Evolutionary conservation across 371 early-diverging fungal genomes (phyloP), one percentile per base, ranked within the genome.

Genomic region (Massospora cicadina): DNA sequence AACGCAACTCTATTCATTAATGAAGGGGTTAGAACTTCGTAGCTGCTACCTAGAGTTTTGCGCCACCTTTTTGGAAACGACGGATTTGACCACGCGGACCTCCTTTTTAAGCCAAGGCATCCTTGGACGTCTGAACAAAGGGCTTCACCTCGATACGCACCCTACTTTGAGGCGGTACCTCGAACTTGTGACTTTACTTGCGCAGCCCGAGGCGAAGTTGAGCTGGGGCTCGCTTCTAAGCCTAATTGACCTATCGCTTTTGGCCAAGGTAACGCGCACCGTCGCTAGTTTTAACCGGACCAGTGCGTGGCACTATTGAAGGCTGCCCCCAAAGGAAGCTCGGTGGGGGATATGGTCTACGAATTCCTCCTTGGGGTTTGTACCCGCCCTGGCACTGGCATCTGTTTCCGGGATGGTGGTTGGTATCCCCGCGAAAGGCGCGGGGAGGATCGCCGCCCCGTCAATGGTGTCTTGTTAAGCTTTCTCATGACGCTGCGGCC

Each of bases 281-380:
- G 43, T 17, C 5, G 5, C 17, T 17, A 43, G 5, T 43, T 10
- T 10, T 43, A 43, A 43, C 43, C 17, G 10, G 10, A 43, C 17
- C 43, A 43, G 43, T 43, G 43, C 43, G 17, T 43, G 5, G 43
- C 43, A 10, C 43, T 43, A 10, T 43, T 43, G 17, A 43, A 43
- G 43, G 17, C 43, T 43, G 43, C 43, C 43, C 17, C 43, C 5
- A 43, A 17, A 5, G 43, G 17, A 43, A 17, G 43, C 5, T 43
- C 43, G 10, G 43, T 10, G 43, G 17, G 17, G 5, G 5, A 5
- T 17, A 17, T 84, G 2, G 81, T 77, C 0, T 87, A 89, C 65
- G 71, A 76, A 26, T 92, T 90, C 68, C 74, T 92, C 43, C 68
- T 83, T 43, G 77, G 85, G 17, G 71, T 89, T 1, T 89, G 89